Evolutionary conservation across 192 early-diverging fungal species (phyloP).

Genomic region (Backusella morwellensis): DNA sequence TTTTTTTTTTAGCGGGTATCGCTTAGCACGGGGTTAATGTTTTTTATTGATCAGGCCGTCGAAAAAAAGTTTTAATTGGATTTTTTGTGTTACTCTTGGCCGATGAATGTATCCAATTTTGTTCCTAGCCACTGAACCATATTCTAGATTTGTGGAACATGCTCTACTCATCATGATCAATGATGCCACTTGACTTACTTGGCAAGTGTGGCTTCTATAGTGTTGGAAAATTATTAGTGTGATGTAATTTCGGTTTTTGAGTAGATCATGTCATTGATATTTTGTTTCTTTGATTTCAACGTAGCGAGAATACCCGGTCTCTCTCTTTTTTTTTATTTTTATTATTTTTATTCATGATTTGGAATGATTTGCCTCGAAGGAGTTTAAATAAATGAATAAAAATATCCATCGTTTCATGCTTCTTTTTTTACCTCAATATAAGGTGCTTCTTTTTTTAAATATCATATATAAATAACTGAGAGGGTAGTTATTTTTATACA

Average conservation of each 20-base stretch:
- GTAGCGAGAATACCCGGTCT: conserved; percentile 41
- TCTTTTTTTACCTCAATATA: too few species aligned
- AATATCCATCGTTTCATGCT: neutral
- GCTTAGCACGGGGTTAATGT: conserved; percentile 1
- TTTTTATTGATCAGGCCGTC: neutral
- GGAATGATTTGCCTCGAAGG: conserved; percentile 41
- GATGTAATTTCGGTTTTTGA: neutral
- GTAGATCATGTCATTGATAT: neutral
- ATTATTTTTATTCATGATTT: conserved; percentile 35
- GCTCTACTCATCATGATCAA: neutral
- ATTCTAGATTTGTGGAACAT: neutral
- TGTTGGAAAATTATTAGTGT: neutral
- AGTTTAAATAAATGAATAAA: conserved; percentile 20
- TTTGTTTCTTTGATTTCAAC: conserved; percentile 1
- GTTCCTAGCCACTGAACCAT: neutral
- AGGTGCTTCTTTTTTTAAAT: too few species aligned
- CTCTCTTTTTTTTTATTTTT: conserved; percentile 20
- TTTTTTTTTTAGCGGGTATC: neutral
- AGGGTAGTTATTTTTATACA: too few species aligned
- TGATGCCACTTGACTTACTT: neutral
- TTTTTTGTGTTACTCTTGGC: neutral
- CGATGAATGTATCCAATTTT: conserved; percentile 3
- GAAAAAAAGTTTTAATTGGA: conserved; percentile 7
- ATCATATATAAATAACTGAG: too few species aligned
- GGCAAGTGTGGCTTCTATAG: conserved; percentile 20